These are phyloP conservation scores for Posidonia australis DNA, from an alignment of 106 monocot genomes.

Conservation along the genomic window DNA sequence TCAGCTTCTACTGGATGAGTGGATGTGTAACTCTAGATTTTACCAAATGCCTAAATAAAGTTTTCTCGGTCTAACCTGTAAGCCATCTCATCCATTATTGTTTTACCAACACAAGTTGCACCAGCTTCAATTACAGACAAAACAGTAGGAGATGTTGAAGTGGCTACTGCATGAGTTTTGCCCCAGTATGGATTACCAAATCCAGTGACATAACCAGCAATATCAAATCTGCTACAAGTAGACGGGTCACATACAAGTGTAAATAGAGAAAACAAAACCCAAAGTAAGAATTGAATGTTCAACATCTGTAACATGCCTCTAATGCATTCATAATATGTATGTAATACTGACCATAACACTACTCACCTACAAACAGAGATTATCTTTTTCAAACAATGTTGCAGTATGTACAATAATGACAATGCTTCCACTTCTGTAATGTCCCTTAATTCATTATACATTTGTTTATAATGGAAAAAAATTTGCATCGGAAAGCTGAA, in stretches of 20 bases:
- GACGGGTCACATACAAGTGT: neutral
- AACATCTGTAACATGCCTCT: no score
- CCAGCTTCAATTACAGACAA: slow-evolving; percentile 48
- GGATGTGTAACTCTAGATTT: neutral
- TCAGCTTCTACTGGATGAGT: no score
- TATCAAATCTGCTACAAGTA: slow-evolving; percentile 52
- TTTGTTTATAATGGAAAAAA: no score
- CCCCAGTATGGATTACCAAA: slow-evolving; percentile 95
- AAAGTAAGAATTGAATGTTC: no score
- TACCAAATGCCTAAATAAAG: neutral
- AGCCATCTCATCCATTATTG: slow-evolving; percentile 98
- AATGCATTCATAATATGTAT: no score
- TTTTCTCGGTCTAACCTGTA: slow-evolving; percentile 43
- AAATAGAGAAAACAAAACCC: neutral
- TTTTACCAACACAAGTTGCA: slow-evolving; percentile 74
- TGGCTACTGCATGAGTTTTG: slow-evolving; percentile 54
- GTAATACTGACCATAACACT: no score
- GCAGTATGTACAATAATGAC: no score
- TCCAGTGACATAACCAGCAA: slow-evolving; percentile 55
- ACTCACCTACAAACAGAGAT: no score
- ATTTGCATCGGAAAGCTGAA: no score
- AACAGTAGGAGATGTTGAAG: slow-evolving; percentile 62
- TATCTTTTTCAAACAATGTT: no score
- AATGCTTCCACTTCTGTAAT: no score
- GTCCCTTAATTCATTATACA: no score